Evolutionary conservation across 225 moss, liverwort and hornwort species (phyloP), one percentile per base, ranked within the genome.

Genomic region (Bryum argenteum): DNA sequence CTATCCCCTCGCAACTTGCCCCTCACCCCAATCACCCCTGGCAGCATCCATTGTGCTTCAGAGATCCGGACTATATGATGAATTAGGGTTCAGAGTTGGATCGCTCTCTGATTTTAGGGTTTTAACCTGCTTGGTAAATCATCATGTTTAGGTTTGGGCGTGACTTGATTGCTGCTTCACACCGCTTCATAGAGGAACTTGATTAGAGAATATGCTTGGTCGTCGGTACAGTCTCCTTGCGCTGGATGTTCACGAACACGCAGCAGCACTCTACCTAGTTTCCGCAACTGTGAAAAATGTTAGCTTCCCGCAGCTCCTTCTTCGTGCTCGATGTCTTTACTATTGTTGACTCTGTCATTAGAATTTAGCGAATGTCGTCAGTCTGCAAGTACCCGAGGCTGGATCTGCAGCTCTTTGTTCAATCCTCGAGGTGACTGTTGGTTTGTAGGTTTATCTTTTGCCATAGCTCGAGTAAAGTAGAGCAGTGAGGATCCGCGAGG

Each of bases 221-320:
- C 5, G 28, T 28, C 14, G 47, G 14, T 14, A 47, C 47, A 47
- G 3, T 13, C 47, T 47, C 55, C 22, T 11, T 22, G 22, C 11
- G 24, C 55, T 24, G 16, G 47, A 16, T 47, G 47, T 47, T 47
- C 47, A 47, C 47, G 14, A 47, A 47, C 47, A 14, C 13, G 14
- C 14, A 47, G 47, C 47, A 45, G 45, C 45, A 44, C 44, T 11
- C 44, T 55, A 20, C 54, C 20, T 4, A 55, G 55, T 23, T 55
- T 21, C 11, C 22, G 23, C 16, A 47, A 56, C 56, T 8, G 11
- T 44, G 38, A 22, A 13, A 22, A 22, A 56, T 24, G 59, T 43
- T 62, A 69, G 69, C 61, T 22, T 60, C 47, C 42, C 26, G 42
- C 11, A 43, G 21, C 33, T 73, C 10, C 64, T 23, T 22, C n/a